Conservation (phyloP, 257 asterid species). For the Anisodus tanguticus region DNA sequence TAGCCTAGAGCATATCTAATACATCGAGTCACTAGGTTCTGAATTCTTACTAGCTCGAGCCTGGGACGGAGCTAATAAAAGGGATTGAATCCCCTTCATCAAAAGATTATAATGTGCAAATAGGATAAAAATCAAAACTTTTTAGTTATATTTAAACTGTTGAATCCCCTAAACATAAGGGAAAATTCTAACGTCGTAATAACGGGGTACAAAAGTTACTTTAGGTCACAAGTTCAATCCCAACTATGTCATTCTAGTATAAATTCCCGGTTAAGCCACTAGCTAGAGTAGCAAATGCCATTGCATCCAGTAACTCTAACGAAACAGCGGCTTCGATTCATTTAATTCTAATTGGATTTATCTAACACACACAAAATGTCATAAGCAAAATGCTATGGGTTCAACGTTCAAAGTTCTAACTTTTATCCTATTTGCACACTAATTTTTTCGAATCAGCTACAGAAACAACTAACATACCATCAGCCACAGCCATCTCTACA, state of each 20-base stretch:
- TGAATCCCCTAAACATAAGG: not conserved
- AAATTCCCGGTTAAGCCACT: not conserved
- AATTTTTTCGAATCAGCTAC: not conserved
- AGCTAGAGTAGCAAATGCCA: not conserved
- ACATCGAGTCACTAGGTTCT: not conserved
- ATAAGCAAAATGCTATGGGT: not conserved
- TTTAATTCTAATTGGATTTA: not conserved
- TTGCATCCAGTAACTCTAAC: not conserved
- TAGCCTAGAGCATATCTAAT: not conserved
- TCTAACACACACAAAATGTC: not conserved
- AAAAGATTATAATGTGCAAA: not conserved
- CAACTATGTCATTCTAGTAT: not conserved
- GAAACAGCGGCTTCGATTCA: not conserved
- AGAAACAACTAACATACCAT: constrained; percentile 15
- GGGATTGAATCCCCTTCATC: not conserved
- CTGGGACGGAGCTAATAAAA: not conserved
- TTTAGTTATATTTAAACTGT: not conserved
- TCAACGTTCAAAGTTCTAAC: not conserved
- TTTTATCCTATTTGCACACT: not conserved
- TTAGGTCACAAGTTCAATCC: not conserved
- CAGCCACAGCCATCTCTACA: constrained; percentile 78
- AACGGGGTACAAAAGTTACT: not conserved
- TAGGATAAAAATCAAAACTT: not conserved
- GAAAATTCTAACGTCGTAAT: not conserved
- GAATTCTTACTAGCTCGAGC: not conserved